Evolutionary conservation across 75 land plant species (phyloP).

Genomic region (Selaginella moellendorffii): DNA sequence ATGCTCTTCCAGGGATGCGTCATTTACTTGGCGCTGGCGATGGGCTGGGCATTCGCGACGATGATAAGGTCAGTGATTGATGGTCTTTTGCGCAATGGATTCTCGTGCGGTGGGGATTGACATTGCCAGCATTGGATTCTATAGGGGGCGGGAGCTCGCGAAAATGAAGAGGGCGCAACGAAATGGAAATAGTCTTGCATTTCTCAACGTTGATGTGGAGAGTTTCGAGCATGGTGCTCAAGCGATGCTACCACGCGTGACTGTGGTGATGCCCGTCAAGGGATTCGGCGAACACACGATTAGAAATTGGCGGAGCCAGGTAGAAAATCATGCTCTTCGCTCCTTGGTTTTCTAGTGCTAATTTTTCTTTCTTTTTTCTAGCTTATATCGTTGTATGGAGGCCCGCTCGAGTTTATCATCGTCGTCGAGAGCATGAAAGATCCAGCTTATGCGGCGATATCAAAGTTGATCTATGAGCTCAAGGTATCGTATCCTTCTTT

Average conservation of each 20-base stretch:
- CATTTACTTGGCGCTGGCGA: slow-evolving; percentile 58
- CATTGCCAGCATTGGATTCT: background rate
- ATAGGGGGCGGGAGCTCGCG: slow-evolving; percentile 54
- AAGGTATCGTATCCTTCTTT: slow-evolving; percentile 30
- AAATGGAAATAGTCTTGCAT: slow-evolving; percentile 62
- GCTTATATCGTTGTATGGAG: slow-evolving; percentile 95
- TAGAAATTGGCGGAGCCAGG: slow-evolving; percentile 95
- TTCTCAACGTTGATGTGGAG: slow-evolving; percentile 60
- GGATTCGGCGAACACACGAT: slow-evolving; percentile 95
- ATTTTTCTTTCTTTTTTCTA: slow-evolving; percentile 15
- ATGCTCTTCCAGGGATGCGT: slow-evolving; percentile 47
- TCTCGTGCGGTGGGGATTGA: background rate
- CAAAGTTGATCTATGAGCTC: slow-evolving; percentile 39
- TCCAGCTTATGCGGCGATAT: slow-evolving; percentile 73
- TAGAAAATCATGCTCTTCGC: slow-evolving; percentile 9
- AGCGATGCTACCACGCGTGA: slow-evolving; percentile 63
- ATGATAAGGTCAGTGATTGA: slow-evolving; percentile 48
- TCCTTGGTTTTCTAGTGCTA: background rate
- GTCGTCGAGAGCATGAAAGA: slow-evolving; percentile 86
- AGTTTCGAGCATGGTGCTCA: slow-evolving; percentile 79
- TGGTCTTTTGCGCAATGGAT: background rate
- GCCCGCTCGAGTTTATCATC: slow-evolving; percentile 92
- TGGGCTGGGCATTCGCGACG: slow-evolving; percentile 78
- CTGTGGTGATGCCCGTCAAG: slow-evolving; percentile 95
- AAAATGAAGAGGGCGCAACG: slow-evolving; percentile 36